Conservation (phyloP, 768 basidiomycete species). For the Pleurotus salmoneostramineus region DNA sequence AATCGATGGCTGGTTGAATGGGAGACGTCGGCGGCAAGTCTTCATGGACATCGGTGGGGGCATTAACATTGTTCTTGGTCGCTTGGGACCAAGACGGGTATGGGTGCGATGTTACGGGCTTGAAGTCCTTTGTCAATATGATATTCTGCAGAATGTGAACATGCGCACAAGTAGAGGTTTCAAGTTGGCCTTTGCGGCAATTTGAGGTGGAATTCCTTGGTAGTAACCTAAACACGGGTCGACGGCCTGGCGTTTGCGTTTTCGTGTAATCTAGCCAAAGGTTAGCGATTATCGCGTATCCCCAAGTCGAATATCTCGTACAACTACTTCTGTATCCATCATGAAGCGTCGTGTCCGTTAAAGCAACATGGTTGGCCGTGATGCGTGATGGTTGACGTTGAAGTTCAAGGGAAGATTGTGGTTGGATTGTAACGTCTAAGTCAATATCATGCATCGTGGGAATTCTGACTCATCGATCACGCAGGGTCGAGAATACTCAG, state of each 20-base stretch:
- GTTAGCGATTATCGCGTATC: not conserved
- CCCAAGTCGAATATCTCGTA: too few species aligned
- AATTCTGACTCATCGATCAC: too few species aligned
- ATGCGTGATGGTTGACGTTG: too few species aligned
- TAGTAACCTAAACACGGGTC: not conserved
- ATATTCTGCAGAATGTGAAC: not conserved
- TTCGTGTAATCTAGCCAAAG: not conserved
- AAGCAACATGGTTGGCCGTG: too few species aligned
- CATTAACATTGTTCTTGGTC: too few species aligned
- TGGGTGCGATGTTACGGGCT: conserved; percentile 3
- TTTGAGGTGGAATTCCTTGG: not conserved
- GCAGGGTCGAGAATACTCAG: too few species aligned
- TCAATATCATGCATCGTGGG: too few species aligned
- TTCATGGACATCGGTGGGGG: not conserved
- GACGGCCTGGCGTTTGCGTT: not conserved
- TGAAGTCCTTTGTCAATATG: not conserved
- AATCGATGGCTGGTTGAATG: not conserved
- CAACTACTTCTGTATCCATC: too few species aligned
- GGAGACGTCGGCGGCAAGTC: too few species aligned
- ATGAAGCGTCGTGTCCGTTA: too few species aligned
- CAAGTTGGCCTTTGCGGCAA: not conserved
- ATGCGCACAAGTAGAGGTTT: not conserved
- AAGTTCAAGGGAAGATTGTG: too few species aligned
- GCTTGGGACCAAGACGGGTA: not conserved
- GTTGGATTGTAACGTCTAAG: too few species aligned